phyloP scores from a whole-genome alignment of 208 protist species.

The Spongospora subterranea region DNA sequence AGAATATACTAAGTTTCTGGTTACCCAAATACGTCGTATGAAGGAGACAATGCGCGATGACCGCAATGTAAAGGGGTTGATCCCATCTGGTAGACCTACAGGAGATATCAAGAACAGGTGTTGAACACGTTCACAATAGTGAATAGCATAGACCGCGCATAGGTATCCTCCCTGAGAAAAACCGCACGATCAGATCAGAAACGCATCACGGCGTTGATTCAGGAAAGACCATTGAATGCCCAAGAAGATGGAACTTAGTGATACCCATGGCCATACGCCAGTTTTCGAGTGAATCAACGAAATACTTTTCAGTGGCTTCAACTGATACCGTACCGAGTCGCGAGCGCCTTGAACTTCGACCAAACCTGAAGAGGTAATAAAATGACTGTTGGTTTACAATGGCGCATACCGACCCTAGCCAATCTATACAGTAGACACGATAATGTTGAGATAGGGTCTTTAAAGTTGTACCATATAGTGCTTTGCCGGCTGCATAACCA shows the following conservation, averaged over 20 bases:
- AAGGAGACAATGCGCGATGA: background rate
- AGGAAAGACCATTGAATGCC: constrained; percentile 12
- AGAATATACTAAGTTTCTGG: background rate
- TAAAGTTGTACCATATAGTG: constrained; percentile 1
- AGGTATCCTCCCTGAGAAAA: constrained; percentile 22
- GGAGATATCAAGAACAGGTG: constrained; percentile 47
- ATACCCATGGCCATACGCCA: constrained; percentile 11
- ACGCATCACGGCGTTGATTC: background rate
- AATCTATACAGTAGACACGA: constrained; percentile 36
- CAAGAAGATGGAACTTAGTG: constrained; percentile 14
- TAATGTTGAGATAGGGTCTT: background rate
- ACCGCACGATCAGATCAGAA: background rate
- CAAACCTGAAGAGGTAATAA: constrained; percentile 1
- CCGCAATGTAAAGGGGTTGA: background rate
- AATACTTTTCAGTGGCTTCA: constrained; percentile 33
- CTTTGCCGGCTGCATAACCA: constrained; percentile 27
- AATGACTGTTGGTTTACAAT: background rate
- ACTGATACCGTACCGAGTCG: background rate
- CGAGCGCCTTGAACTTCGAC: background rate
- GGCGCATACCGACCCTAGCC: background rate
- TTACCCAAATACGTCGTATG: background rate
- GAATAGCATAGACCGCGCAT: background rate
- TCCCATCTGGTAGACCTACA: background rate
- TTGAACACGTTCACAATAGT: constrained; percentile 20
- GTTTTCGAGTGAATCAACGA: constrained; percentile 31